phyloP scores from a whole-genome alignment of 1,139 yeast genomes.

The Magnusiomyces fungicola region DNA sequence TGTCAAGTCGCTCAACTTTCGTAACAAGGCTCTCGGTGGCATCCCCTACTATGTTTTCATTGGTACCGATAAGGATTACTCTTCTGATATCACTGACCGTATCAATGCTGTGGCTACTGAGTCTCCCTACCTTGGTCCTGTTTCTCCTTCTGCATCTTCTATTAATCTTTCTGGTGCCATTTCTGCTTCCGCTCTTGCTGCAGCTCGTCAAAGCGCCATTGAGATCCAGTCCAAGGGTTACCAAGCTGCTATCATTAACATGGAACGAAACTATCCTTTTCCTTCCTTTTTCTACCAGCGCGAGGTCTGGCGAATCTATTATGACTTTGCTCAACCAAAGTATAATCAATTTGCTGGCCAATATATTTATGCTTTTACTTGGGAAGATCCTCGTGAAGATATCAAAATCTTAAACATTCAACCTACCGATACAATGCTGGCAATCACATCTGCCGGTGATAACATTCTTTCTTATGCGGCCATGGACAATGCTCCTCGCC shows the following conservation, averaged over 20 bases:
- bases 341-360: conserved; percentile 69
- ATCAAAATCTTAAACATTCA: conserved; percentile 54
- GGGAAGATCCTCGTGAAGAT: conserved; percentile 89
- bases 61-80: conserved; percentile 65
- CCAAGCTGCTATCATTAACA: conserved; percentile 62
- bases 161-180: conserved; percentile 59
- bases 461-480: conserved; percentile 67
- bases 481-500: conserved; percentile 61
- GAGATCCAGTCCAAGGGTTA: conserved; percentile 54
- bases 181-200: conserved; percentile 79
- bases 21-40: conserved; percentile 56
- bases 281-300: conserved; percentile 73
- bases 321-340: conserved; percentile 60
- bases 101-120: conserved; percentile 70
- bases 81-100: conserved; percentile 53
- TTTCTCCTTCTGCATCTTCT: conserved; percentile 25
- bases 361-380: conserved; percentile 78
- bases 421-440: conserved; percentile 63
- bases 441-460: conserved; percentile 84
- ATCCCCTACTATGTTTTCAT: conserved; percentile 81
- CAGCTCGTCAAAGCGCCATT: conserved; percentile 25
- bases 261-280: conserved; percentile 60
- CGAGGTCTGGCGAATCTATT: conserved; percentile 73
- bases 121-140: conserved; percentile 70
- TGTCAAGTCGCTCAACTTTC: conserved; percentile 59